phyloP scores from a whole-genome alignment of 768 basidiomycete genomes.

The Lyophyllum decastes region DNA sequence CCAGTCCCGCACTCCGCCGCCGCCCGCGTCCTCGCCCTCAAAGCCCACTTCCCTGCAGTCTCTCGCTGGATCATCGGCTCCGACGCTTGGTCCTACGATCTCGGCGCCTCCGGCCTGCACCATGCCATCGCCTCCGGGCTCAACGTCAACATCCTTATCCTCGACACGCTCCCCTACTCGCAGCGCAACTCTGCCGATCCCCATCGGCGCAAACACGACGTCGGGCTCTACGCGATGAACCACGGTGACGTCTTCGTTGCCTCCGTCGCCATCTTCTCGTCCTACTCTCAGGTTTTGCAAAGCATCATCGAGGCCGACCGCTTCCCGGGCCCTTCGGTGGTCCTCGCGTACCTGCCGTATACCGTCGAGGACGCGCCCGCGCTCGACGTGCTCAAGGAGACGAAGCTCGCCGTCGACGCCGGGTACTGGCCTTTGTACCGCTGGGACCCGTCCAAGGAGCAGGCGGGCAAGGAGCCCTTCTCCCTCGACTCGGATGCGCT shows the following conservation, averaged over 20 bases:
- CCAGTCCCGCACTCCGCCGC: conserved; percentile 43
- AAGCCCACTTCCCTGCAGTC: conserved; percentile 60
- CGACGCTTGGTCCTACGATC: conserved; percentile 97
- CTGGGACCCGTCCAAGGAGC: conserved; percentile 91
- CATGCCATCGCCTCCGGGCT: conserved; percentile 90
- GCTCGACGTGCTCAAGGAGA: conserved; percentile 93
- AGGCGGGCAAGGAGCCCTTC: conserved; percentile 79
- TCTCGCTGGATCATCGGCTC: conserved; percentile 98
- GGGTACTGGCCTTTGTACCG: conserved; percentile 99
- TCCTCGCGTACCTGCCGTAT: conserved; percentile 95
- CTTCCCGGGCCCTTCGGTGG: conserved; percentile 86
- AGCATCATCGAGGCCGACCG: conserved; percentile 88
- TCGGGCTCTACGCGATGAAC: conserved; percentile 98
- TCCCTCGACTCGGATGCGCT: conserved; percentile 89
- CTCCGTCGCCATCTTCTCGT: conserved; percentile 93
- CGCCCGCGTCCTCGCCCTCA: conserved; percentile 58
- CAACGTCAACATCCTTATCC: conserved; percentile 92
- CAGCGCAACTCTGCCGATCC: conserved; percentile 68
- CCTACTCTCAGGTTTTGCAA: conserved; percentile 93
- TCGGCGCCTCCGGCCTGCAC: conserved; percentile 93
- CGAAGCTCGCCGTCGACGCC: conserved; percentile 92
- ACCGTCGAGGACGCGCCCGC: conserved; percentile 73
- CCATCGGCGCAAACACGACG: conserved; percentile 88
- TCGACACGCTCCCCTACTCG: conserved; percentile 91
- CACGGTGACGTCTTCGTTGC: conserved; percentile 97